Conservation (phyloP, 202 grass and related monocot genomes). For the Panicum virgatum region DNA sequence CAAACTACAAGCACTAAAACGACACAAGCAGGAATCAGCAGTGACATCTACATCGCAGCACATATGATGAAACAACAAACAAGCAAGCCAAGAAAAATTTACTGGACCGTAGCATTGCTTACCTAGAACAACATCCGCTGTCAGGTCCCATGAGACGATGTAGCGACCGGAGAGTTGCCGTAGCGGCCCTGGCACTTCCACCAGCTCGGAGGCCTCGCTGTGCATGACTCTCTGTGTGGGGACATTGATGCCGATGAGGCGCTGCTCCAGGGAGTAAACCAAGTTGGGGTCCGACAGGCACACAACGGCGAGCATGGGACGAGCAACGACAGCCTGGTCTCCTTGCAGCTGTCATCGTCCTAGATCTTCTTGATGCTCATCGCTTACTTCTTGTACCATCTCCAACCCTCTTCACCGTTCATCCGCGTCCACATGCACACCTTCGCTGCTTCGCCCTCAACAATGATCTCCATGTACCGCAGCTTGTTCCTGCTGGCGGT, state of each 20-base stretch:
- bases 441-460: background rate
- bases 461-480: background rate
- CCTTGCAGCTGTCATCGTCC: background rate
- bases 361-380: background rate
- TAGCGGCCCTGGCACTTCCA: background rate
- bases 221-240: fast-evolving
- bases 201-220: fast-evolving
- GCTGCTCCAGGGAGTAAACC: background rate
- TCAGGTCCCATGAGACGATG: background rate
- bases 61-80: too few relatives aligned
- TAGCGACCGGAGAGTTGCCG: background rate
- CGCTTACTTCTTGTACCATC: background rate
- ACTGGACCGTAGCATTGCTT: background rate
- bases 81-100: background rate
- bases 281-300: background rate
- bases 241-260: background rate
- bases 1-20: too few relatives aligned
- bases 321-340: background rate
- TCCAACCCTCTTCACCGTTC: too few relatives aligned
- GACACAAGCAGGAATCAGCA: too few relatives aligned
- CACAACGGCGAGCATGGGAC: background rate
- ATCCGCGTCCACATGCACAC: slow-evolving; percentile 1
- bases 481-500: background rate
- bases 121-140: background rate
- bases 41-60: too few relatives aligned